phyloP scores from a whole-genome alignment of 306 rosid genomes.

The Hippophae gyantsensis region DNA sequence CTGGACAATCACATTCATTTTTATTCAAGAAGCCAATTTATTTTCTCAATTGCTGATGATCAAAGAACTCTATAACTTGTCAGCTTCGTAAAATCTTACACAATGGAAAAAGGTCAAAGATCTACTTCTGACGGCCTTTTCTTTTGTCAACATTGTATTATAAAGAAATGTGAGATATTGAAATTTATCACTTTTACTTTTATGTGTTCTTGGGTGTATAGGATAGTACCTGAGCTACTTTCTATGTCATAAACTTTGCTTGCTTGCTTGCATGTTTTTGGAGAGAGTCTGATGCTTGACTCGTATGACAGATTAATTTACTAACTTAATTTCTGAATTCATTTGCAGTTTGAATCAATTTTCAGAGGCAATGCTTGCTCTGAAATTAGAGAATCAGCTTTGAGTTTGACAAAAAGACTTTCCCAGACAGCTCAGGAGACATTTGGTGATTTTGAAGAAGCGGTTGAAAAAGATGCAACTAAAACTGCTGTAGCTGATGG shows the following conservation, averaged over 20 bases:
- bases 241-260: neutral
- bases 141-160: no score
- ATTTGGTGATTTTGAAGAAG: conserved; percentile 96
- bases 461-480: conserved; percentile 90
- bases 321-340: conserved; percentile 11
- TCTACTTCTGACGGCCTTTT: no score
- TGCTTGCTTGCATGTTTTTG: neutral
- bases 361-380: conserved; percentile 79
- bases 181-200: no score
- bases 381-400: conserved; percentile 73
- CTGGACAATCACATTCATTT: no score
- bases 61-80: no score
- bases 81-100: no score
- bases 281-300: neutral
- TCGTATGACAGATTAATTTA: conserved; percentile 13
- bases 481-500: conserved; percentile 96
- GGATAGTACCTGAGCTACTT: neutral
- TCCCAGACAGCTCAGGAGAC: conserved; percentile 90
- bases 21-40: no score
- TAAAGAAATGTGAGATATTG: no score
- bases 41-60: no score
- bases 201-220: neutral
- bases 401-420: conserved; percentile 73
- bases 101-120: neutral
- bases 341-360: conserved; percentile 63